Conservation (phyloP, 306 rosid species). For the Carpinus fangiana region DNA sequence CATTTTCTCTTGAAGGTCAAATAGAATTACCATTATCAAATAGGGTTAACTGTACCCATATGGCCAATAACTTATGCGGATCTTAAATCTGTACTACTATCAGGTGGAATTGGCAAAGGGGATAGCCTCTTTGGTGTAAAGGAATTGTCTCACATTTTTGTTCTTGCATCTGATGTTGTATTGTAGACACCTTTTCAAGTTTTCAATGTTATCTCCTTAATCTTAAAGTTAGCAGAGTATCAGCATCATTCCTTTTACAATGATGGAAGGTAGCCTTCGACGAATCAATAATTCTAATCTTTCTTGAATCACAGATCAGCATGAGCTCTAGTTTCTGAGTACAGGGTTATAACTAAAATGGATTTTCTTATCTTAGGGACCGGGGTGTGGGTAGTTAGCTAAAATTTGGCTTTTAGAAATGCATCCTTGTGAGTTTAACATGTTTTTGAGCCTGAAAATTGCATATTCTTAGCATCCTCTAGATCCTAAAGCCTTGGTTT, state of each 20-base stretch:
- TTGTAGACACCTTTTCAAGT: background rate
- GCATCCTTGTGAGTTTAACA: slow-evolving; percentile 8
- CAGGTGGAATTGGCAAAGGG: slow-evolving; percentile 2
- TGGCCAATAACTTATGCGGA: background rate
- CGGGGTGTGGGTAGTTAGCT: background rate
- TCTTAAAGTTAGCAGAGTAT: background rate
- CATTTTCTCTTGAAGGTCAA: background rate
- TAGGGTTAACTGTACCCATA: no score
- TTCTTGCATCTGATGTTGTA: background rate
- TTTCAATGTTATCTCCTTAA: background rate
- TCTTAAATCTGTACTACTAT: background rate
- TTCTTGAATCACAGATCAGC: slow-evolving; percentile 1
- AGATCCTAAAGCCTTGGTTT: background rate
- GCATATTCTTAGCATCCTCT: background rate
- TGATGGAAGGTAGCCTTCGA: background rate
- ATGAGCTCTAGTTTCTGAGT: background rate
- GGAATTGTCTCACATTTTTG: background rate
- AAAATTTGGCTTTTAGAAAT: background rate
- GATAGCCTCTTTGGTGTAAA: background rate
- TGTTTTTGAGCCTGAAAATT: slow-evolving; percentile 21
- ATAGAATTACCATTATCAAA: background rate
- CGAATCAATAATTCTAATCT: background rate
- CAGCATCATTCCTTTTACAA: background rate
- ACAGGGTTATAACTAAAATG: slow-evolving; percentile 1
- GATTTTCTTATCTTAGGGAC: slow-evolving; percentile 13